Conservation (phyloP, 2,329 filamentous ascomycete species). For the Niveomyces coronatus region DNA sequence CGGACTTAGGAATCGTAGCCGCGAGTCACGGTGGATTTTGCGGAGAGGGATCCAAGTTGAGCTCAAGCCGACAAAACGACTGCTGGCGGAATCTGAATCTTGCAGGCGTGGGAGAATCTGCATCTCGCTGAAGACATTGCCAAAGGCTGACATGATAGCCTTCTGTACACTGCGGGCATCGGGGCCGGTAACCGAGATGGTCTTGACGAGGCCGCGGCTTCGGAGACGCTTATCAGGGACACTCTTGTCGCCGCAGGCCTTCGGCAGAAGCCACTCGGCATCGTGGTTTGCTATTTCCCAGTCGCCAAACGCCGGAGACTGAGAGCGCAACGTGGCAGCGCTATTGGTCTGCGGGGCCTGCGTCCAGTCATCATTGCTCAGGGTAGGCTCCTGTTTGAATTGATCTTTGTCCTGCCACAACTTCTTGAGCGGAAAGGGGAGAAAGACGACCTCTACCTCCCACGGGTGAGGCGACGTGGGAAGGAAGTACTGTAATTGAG, state of each 20-base stretch:
- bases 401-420: constrained; percentile 43
- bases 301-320: constrained; percentile 37
- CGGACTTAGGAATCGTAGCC: constrained; percentile 58
- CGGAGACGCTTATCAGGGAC: constrained; percentile 59
- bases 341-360: constrained; percentile 40
- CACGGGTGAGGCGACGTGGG: constrained; percentile 57
- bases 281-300: constrained; percentile 35
- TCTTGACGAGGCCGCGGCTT: constrained; percentile 62
- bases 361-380: constrained; percentile 42
- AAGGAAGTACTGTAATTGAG: constrained; percentile 47
- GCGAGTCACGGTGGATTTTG: constrained; percentile 64
- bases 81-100: constrained; percentile 19
- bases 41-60: constrained; percentile 66
- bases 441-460: constrained; percentile 65
- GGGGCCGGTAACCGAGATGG: constrained; percentile 48
- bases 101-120: constrained; percentile 21
- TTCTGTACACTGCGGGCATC: constrained; percentile 59
- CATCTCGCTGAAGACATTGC: constrained; percentile 40
- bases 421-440: constrained; percentile 55
- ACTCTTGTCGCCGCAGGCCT: constrained; percentile 54
- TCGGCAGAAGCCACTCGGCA: constrained; percentile 55
- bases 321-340: constrained; percentile 31
- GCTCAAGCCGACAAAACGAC: constrained; percentile 49
- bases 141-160: constrained; percentile 54
- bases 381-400: constrained; percentile 30